These are phyloP conservation scores for Camelina sativa DNA, from an alignment of 345 rosid genomes.

Conservation along the genomic window DNA sequence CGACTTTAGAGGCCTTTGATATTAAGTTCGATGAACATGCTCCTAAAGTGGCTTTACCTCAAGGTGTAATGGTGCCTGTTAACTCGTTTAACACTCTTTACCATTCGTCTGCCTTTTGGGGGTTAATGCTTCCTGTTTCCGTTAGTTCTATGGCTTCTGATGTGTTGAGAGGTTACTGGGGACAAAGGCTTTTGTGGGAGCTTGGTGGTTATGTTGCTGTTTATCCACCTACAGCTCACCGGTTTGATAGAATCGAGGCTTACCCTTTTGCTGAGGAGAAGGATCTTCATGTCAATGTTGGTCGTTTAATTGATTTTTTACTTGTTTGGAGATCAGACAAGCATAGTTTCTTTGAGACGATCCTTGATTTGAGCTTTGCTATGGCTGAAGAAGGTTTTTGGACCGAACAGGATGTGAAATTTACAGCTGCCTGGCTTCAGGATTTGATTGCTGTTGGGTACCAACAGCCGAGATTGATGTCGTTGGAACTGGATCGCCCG, in stretches of 20 bases:
- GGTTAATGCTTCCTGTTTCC: slow-evolving; percentile 95
- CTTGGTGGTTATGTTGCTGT: slow-evolving; percentile 91
- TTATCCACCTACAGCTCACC: slow-evolving; percentile 92
- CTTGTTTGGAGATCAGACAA: slow-evolving; percentile 88
- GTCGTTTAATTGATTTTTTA: slow-evolving; percentile 82
- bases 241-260: slow-evolving; percentile 83
- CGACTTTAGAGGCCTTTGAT: slow-evolving; percentile 84
- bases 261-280: slow-evolving; percentile 98
- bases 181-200: slow-evolving; percentile 97
- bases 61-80: slow-evolving; percentile 90
- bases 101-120: slow-evolving; percentile 98
- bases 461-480: slow-evolving; percentile 96
- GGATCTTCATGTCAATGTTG: slow-evolving; percentile 97
- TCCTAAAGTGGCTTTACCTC: slow-evolving; percentile 94
- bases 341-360: slow-evolving; percentile 86
- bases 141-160: slow-evolving; percentile 98
- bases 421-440: slow-evolving; percentile 98
- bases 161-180: slow-evolving; percentile 98
- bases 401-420: slow-evolving; percentile 84
- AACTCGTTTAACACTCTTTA: slow-evolving; percentile 91
- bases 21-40: slow-evolving; percentile 88
- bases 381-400: slow-evolving; percentile 98
- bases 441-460: slow-evolving; percentile 96
- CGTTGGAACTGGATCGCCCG: slow-evolving; percentile 85
- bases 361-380: slow-evolving; percentile 82